phyloP scores from a whole-genome alignment of 2,329 filamentous ascomycete species.

The Myriosclerotinia curreyana region DNA sequence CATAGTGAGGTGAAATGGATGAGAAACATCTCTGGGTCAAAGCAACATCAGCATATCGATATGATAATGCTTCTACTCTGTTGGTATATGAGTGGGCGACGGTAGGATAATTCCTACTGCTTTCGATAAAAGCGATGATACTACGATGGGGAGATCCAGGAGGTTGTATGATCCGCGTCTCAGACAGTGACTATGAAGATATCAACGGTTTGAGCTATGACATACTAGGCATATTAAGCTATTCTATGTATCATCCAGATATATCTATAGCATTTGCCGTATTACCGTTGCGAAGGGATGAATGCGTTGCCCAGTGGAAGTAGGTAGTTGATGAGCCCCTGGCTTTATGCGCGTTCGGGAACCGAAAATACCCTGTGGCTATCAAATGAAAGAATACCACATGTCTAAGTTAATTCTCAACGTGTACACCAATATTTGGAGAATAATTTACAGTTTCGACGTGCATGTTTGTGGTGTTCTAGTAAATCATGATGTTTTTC shows the following conservation, averaged over 20 bases:
- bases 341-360: not conserved
- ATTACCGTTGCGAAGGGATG: conserved; percentile 10
- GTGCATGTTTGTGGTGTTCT: not conserved
- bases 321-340: not conserved
- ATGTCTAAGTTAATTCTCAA: not conserved
- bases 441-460: not conserved
- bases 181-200: conserved; percentile 5
- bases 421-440: not conserved
- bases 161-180: conserved; percentile 19
- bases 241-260: not conserved
- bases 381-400: conserved; percentile 6
- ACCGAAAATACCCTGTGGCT: not conserved
- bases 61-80: not conserved
- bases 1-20: conserved; percentile 7
- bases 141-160: not conserved
- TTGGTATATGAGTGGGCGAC: not conserved
- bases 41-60: conserved; percentile 3
- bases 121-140: not conserved
- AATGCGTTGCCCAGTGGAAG: not conserved
- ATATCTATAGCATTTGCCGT: not conserved
- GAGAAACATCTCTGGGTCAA: not conserved
- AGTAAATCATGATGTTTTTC: too few species aligned
- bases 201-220: conserved; percentile 10
- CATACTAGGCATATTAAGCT: not conserved
- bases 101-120: not conserved